Evolutionary conservation across 1,284 basidiomycete genomes (phyloP), one percentile per base, ranked within the genome.

Genomic region (Puccinia hordei): DNA sequence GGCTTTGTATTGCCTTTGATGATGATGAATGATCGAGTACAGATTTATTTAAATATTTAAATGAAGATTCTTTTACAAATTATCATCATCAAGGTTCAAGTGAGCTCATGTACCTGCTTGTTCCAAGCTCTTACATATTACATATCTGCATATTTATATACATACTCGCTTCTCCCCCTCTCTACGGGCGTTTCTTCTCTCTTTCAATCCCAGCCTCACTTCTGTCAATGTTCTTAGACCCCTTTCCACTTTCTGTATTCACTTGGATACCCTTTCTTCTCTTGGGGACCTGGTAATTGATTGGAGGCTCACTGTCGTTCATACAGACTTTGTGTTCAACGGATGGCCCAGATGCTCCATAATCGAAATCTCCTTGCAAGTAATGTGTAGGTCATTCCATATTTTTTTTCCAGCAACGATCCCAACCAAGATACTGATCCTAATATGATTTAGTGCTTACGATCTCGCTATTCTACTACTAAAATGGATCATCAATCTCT

Each of bases 401-500:
- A 4, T 19, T 49, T 44, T 49, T 49, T n/a, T 49, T 41, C 68
- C 5, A 5, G 27, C 17, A 4, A 5, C 3, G 30, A 44, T 73
- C 69, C 33, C 12, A 33, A 49, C 33, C 46, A 41, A 41, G 6
- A 24, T 19, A 35, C 44, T 24, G 27, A 17, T 19, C 13, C 13
- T 12, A 53, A 9, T 30, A 9, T 33, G 5, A 33, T 22, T n/a
- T 38, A 78, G 76, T 22, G 53, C 76, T 38, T 87, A 86, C 81
- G 86, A 87, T 81, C 66, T 87, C 53, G 82, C 85, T 27, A 84
- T 86, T 63, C 80, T 83, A 66, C 84, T 86, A 46, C 85, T 93
- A 93, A 88, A 91, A 81, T 88, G 91, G 30, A 90, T 99, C 82
- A 93, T 93, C 84, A 94, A 93, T 86, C 91, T 99, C 83, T 99